Percentiles rank a stretch among this genome's conserved stretches.
These are phyloP conservation scores for Kazachstania psychrophila DNA, from an alignment of 805 yeast genomes.

Conservation along the genomic window DNA sequence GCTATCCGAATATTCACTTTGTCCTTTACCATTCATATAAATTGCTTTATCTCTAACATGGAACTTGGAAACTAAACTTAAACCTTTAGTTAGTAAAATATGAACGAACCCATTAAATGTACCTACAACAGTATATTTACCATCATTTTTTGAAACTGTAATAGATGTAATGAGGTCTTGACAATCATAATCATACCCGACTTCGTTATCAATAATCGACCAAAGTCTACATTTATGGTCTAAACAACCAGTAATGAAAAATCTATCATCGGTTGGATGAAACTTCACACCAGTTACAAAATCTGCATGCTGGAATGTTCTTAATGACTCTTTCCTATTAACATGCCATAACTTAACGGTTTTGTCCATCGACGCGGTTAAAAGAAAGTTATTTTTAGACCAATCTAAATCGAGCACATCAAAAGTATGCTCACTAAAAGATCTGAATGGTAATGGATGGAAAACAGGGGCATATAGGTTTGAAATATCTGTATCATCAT, in stretches of 20 bases:
- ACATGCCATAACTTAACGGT: constrained; percentile 82
- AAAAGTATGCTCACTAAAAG: constrained; percentile 56
- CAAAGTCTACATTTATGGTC: constrained; percentile 71
- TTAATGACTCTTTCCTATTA: constrained; percentile 51
- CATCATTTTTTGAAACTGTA: constrained; percentile 57
- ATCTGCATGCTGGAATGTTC: constrained; percentile 64
- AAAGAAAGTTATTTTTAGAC: constrained; percentile 76
- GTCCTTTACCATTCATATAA: no score
- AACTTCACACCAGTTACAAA: constrained; percentile 73
- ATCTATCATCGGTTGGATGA: constrained; percentile 80
- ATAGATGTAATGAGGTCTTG: constrained; percentile 67
- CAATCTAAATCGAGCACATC: constrained; percentile 74
- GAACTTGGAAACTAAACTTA: constrained; percentile 38
- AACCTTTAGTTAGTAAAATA: constrained; percentile 53
- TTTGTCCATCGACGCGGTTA: constrained; percentile 77
- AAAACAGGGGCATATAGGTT: constrained; percentile 65
- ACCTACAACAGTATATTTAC: constrained; percentile 53
- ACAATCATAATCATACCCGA: constrained; percentile 51
- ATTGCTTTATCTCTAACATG: constrained; percentile 37
- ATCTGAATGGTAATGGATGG: constrained; percentile 51
- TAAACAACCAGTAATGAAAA: constrained; percentile 72
- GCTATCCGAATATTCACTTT: constrained; percentile 3
- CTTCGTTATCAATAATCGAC: constrained; percentile 69
- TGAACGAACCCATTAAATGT: constrained; percentile 66
- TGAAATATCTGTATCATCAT: constrained; percentile 3